Base-by-base conservation (phyloP, 1,139 yeast genomes). In the Yamadazyma dushanensis region DNA sequence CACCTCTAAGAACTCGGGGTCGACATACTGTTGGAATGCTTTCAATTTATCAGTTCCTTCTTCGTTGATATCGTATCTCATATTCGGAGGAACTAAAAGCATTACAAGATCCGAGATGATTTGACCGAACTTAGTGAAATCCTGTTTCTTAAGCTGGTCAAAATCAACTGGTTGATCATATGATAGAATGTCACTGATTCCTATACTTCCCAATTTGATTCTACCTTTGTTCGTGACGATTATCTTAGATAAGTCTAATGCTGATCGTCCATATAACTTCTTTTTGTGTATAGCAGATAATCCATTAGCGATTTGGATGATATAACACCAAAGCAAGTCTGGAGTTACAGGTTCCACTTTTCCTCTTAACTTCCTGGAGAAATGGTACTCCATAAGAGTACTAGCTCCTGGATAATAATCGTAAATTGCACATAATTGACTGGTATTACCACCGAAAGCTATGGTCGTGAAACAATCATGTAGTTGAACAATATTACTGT, bases 401-500 rank as follows among this genome's bases (percentile, higher is more conserved):
- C 44, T 51, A 2, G 66, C 46, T 39, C 56, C 56, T 4, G 73
- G 66, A 68, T 53, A 80, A 42, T 74, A 77, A 39, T 63, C 69
- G 43, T 61, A 62, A 4, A 58, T 54, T 34, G 64, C 49, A 21
- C 65, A 50, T 37, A 83, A 61, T 2, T 87, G 80, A 41, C 52
- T 40, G 28, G 38, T 35, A 7, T 75, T 72, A 46, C 85, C 92
- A 26, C 89, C 90, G 63, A 94, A 92, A 5, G 90, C 86, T 44
- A 88, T 76, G 8, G 94, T 82, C 1, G 96, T 84, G 56, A 92
- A 92, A 8, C 95, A 89, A 54, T 90, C 97, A 35, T 77, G 73
- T 7, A 89, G 61, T 26, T 73, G 70, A 2, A 85, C 87, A 13
- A 88, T 65, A 48, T 82, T 81, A 10, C 90, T 75, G 45, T 53